These are phyloP conservation scores for Drechslerella coelobrocha DNA, from an alignment of 2,329 filamentous ascomycete genomes.

Conservation along the genomic window DNA sequence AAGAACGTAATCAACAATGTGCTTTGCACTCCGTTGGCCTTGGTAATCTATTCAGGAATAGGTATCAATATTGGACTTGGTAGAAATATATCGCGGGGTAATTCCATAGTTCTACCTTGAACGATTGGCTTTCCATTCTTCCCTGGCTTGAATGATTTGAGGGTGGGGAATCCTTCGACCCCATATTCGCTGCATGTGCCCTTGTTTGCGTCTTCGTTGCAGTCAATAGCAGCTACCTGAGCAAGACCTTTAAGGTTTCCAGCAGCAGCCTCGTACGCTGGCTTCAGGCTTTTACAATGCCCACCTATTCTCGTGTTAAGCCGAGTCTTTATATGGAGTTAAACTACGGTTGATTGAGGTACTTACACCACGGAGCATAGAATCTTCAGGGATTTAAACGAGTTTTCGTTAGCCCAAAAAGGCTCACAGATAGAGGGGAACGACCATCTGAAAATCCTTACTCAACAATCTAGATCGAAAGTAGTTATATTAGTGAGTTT, in stretches of 20 bases:
- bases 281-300: constrained; percentile 94
- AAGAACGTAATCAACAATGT: constrained; percentile 82
- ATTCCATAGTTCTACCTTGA: no score
- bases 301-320: constrained; percentile 64
- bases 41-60: constrained; percentile 71
- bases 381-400: constrained; percentile 45
- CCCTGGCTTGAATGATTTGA: constrained; percentile 88
- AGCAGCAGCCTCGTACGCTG: constrained; percentile 92
- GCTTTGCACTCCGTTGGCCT: constrained; percentile 80
- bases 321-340: not conserved
- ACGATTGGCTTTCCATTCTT: constrained; percentile 76
- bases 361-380: constrained; percentile 55
- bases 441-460: constrained; percentile 56
- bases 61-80: constrained; percentile 8
- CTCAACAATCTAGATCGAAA: constrained; percentile 64
- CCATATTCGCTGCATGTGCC: constrained; percentile 82
- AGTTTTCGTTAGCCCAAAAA: constrained; percentile 30
- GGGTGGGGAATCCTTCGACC: constrained; percentile 89
- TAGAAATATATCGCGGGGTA: no score
- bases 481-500: constrained; percentile 6
- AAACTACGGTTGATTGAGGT: not conserved
- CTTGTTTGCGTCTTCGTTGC: constrained; percentile 93
- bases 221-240: constrained; percentile 93
- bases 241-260: constrained; percentile 87
- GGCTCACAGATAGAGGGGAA: not conserved